phyloP scores from a whole-genome alignment of 257 asterid genomes.

The Solanum chmielewskii region DNA sequence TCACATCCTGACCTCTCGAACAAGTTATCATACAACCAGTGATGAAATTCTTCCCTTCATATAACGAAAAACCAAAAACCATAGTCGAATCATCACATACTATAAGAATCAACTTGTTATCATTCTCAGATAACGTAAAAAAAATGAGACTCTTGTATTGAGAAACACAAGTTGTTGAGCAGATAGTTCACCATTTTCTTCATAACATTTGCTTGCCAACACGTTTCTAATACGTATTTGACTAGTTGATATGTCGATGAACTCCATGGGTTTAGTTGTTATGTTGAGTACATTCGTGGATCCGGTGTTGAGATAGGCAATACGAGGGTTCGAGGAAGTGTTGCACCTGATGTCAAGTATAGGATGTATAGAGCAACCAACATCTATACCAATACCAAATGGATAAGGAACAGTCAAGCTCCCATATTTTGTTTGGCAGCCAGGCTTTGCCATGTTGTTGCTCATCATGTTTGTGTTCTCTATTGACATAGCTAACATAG shows the following conservation, averaged over 20 bases:
- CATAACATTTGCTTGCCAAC: not conserved
- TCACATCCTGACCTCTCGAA: no score
- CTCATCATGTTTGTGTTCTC: not conserved
- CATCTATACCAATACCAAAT: constrained; percentile 8
- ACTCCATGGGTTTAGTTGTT: not conserved
- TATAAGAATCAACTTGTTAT: not conserved
- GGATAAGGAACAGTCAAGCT: constrained; percentile 17
- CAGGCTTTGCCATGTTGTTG: not conserved
- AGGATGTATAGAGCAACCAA: constrained; percentile 1
- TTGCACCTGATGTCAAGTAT: constrained; percentile 1
- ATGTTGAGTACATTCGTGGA: not conserved
- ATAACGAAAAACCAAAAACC: not conserved
- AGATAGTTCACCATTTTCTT: not conserved
- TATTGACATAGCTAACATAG: not conserved
- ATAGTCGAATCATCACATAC: not conserved
- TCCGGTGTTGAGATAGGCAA: not conserved
- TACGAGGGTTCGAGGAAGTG: not conserved
- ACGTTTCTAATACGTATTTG: not conserved
- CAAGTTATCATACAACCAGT: no score
- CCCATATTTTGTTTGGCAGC: constrained; percentile 3
- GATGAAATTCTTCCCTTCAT: not conserved
- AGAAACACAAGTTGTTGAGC: not conserved
- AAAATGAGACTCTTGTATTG: not conserved
- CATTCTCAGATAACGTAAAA: not conserved
- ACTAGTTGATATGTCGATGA: not conserved